Percentiles rank a stretch among this genome's conserved stretches.
Evolutionary conservation across 2,329 filamentous ascomycete species (phyloP).

Genomic region (Zasmidium angulare): DNA sequence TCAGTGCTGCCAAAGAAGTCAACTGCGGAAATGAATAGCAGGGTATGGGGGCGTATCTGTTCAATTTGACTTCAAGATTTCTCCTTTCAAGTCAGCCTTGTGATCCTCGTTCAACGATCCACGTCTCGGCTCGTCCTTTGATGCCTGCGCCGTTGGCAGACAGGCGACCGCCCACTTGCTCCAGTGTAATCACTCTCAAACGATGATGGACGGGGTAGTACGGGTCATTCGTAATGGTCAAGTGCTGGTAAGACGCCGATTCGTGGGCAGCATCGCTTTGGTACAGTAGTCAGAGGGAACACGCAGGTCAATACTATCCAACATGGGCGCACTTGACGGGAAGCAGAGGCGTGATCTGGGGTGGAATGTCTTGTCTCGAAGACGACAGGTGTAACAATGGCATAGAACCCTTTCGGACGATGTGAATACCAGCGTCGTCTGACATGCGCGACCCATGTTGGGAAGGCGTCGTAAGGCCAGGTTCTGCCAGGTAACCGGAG

Average conservation of each 20-base stretch:
- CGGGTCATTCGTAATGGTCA: conserved; percentile 18
- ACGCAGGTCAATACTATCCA: conserved; percentile 7
- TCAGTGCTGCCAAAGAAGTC: conserved; percentile 25
- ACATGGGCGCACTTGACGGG: conserved; percentile 23
- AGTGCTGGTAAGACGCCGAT: conserved; percentile 17
- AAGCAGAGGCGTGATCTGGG: conserved; percentile 13
- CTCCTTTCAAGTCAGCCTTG: conserved; percentile 16
- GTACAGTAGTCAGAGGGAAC: conserved; percentile 12
- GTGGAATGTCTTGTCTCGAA: conserved; percentile 30
- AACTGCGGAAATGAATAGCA: conserved; percentile 14
- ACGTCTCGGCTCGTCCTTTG: conserved; percentile 16
- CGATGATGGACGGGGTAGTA: conserved; percentile 21
- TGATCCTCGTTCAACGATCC: conserved; percentile 21
- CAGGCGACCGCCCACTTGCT: conserved; percentile 15
- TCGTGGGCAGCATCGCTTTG: conserved; percentile 10
- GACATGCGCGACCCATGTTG: conserved; percentile 12
- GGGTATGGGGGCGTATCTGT: conserved; percentile 23
- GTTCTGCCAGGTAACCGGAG: conserved; percentile 26
- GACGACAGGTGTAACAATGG: conserved; percentile 31
- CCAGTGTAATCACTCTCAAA: conserved; percentile 22
- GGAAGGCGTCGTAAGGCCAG: neutral
- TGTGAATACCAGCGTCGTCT: conserved; percentile 7
- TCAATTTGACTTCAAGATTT: conserved; percentile 24
- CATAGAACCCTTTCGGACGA: conserved; percentile 11
- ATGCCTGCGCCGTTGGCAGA: conserved; percentile 19